Evolutionary conservation across 768 basidiomycete species (phyloP).

Genomic region (Infundibulicybe gibba): DNA sequence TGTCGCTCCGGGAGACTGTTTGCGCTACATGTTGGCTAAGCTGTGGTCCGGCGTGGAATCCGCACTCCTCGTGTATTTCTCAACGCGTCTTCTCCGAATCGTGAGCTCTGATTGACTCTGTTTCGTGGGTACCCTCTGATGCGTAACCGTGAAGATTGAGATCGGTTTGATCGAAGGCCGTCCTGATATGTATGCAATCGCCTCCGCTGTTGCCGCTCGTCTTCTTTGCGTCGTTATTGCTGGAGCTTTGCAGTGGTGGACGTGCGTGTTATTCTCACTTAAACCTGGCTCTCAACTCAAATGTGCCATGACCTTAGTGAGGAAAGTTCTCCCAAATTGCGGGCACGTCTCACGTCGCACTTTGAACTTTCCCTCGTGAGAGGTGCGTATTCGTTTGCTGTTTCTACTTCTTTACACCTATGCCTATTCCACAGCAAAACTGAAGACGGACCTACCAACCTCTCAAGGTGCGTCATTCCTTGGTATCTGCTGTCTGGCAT

Average conservation of each 20-base stretch:
- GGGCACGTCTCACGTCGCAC: not conserved
- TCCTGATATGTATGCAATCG: not conserved
- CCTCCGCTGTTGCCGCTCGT: not conserved
- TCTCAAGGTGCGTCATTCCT: conserved; percentile 15
- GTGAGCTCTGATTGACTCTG: too few species aligned
- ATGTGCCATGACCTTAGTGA: not conserved
- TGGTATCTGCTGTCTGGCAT: not conserved
- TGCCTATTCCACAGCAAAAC: conserved; percentile 7
- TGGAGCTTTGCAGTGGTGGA: not conserved
- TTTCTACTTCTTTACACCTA: not conserved
- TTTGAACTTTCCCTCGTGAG: not conserved
- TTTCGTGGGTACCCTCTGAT: too few species aligned
- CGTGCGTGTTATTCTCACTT: not conserved
- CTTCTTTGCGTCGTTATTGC: not conserved
- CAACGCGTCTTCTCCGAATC: too few species aligned
- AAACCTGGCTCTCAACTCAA: not conserved
- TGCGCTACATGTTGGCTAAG: too few species aligned
- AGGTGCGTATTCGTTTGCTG: not conserved
- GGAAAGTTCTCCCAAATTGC: not conserved
- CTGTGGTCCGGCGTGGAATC: too few species aligned
- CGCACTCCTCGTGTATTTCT: too few species aligned
- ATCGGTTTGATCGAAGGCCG: not conserved
- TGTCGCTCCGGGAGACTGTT: too few species aligned
- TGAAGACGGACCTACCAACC: conserved; percentile 17
- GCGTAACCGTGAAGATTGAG: not conserved